Evolutionary conservation across 1,284 basidiomycete species (phyloP), one percentile per base, ranked within the genome.

Genomic region (Cystobasidiaceae sp.): DNA sequence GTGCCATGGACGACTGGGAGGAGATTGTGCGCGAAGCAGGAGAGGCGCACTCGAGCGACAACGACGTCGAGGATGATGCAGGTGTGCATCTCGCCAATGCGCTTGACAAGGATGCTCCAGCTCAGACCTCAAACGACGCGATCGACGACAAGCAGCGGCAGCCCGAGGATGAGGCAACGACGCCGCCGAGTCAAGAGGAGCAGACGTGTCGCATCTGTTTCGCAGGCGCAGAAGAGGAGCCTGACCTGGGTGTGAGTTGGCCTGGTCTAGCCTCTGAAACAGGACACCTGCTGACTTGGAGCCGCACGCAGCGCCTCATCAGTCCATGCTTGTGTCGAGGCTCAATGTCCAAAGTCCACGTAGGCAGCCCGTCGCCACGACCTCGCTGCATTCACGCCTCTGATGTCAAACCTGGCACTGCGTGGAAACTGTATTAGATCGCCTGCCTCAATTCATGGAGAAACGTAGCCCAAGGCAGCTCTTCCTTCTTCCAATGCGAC

Each of bases 401-500:
- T 30, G 5, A 2, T 21, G 17, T 13, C 17, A 23, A 28, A n/a
- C n/a, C 11, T n/a, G 11, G 37, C 11, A 11, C 11, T 39, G 37
- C 11, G 11, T 11, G 11, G 11, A 11, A 11, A 39, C n/a, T 39
- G 11, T 4, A 28, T 13, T n/a, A 56, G 54, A 44, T 56, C 1
- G 39, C 45, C 15, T 66, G 63, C 30, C 55, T 66, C 9, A 57
- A 66, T n/a, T n/a, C 27, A 28, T 66, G 63, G 63, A 44, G 63
- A 30, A 49, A 44, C 28, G 39, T 37, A 5, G 37, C 54, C 17
- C 19, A 37, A 32, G 48, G 54, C 17, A 33, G 46, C 23, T 50
- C 41, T 30, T 61, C 58, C 13, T 67, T 61, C 49, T 67, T 62
- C 33, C 43, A 60, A 39, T 67, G 65, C 30, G 57, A 60, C 28